Evolutionary conservation across 129 eudicot genomes (phyloP), one percentile per base, ranked within the genome.

Genomic region (Kitagawia praeruptora): DNA sequence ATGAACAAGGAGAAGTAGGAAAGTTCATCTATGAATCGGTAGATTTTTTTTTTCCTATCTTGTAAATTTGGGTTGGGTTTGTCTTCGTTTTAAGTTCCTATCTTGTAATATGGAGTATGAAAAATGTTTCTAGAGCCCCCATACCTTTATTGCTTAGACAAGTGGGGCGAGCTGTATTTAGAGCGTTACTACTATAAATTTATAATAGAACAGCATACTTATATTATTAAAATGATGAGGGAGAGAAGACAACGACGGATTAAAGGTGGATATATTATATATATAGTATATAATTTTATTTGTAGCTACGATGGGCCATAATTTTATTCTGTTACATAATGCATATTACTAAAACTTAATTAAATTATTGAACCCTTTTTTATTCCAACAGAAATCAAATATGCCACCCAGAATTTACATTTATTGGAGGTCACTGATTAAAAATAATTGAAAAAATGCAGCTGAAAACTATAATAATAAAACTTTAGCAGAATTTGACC

Each of bases 91-190:
- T 6, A 21, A 56, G 28, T 56, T 58, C 14, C 34, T 58, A 23
- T n/a, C n/a, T n/a, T n/a, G n/a, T n/a, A n/a, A n/a, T 58, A n/a
- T 23, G 67, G 67, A 58, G 34, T 58, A 58, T 58, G 67, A 58
- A 58, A 58, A 58, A 58, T 58, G 67, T 58, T 58, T 58, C 12
- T 23, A 13, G 67, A 3, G 5, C 11, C 67, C 66, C 67, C 67
- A 58, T 34, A 23, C 2, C 67, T 58, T 58, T 7, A 58, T 25
- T 58, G 28, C 67, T 21, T 0, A 58, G 31, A 58, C 67, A 58
- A 58, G 67, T 56, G 66, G 66, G 66, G 66, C 25, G 5, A 56
- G 23, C 21, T 51, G 61, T 18, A 34, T 34, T 34, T 34, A 34
- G 37, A 34, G 34, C 34, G n/a, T n/a, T n/a, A n/a, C n/a, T n/a